Base-by-base conservation (phyloP, 2,329 filamentous ascomycete species). In the Clonostachys solani region DNA sequence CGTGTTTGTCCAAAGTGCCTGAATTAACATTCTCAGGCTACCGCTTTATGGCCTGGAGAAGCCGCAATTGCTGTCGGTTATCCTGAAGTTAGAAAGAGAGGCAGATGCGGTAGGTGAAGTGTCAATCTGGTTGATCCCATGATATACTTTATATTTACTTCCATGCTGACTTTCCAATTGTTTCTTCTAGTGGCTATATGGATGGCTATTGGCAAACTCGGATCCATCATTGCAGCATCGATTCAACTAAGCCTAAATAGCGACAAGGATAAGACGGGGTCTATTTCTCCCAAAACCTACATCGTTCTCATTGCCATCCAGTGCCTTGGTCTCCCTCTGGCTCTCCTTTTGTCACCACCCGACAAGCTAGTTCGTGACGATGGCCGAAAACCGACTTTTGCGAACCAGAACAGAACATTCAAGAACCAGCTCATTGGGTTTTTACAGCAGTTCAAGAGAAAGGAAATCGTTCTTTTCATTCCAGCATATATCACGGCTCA, bases 11-110 rank as follows among this genome's bases (percentile, higher is more conserved):
- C 23, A 3, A 29, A 29, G 23, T 4, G 23, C 6, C 8, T 4
- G 9, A 29, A 10, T 29, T 29, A 10, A 29, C 23, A 29, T 29
- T 29, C 23, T 10, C 23, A 29, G 23, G 23, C 74, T 1, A 73
- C 72, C 2, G 58, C 77, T 2, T 77, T 77, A 59, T 78, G 74
- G 74, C 71, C 72, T 0, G 65, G 66, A 8, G 74, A 78, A 54
- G 74, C 72, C 13, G 72, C 74, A 0, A 66, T 77, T 5, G 73
- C 72, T 1, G 58, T 75, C 12, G 74, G 72, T 0, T 77, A 77
- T 43, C 71, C 74, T 0, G 74, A 76, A 49, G 64, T 29, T 29
- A 29, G 23, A 29, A 29, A 29, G 23, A 29, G 23, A 29, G 23
- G 23, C 23, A 29, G 23, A 29, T 29, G 23, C 9, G 23, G 23